Evolutionary conservation across 495 filamentous ascomycete species (phyloP).

Genomic region (Xylaria cubensis): DNA sequence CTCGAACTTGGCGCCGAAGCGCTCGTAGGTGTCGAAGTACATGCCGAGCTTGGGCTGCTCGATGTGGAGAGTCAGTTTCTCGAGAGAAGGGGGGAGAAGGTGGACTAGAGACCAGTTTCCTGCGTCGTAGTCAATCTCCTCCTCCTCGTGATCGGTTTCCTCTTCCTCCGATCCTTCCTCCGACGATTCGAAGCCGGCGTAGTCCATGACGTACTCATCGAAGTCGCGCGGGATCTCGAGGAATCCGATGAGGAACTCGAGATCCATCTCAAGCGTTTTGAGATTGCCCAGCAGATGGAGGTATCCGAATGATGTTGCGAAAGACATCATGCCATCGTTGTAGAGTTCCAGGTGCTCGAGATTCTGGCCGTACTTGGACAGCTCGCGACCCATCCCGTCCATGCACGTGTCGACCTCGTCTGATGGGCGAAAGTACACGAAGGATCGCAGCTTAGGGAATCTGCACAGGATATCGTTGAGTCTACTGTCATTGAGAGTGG

Average conservation of each 20-base stretch:
- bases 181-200: not conserved
- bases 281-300: not conserved
- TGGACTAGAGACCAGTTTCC: slow-evolving; percentile 14
- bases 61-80: not conserved
- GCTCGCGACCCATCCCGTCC: not conserved
- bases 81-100: not conserved
- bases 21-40: slow-evolving; percentile 16
- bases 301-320: not conserved
- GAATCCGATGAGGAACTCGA: slow-evolving; percentile 23
- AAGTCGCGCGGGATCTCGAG: not conserved
- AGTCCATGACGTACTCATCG: not conserved
- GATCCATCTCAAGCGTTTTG: slow-evolving; percentile 9
- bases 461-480: not conserved
- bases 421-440: not conserved
- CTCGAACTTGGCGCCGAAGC: slow-evolving; percentile 20
- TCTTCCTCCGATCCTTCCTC: not conserved
- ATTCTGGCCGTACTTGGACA: not conserved
- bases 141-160: not conserved
- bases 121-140: not conserved
- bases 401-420: not conserved
- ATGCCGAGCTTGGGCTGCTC: not conserved
- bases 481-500: not conserved
- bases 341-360: not conserved
- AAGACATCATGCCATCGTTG: not conserved
- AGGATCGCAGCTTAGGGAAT: not conserved